These are phyloP conservation scores for Coemansia sp. DNA, from an alignment of 192 early-diverging fungal species.

Conservation along the genomic window DNA sequence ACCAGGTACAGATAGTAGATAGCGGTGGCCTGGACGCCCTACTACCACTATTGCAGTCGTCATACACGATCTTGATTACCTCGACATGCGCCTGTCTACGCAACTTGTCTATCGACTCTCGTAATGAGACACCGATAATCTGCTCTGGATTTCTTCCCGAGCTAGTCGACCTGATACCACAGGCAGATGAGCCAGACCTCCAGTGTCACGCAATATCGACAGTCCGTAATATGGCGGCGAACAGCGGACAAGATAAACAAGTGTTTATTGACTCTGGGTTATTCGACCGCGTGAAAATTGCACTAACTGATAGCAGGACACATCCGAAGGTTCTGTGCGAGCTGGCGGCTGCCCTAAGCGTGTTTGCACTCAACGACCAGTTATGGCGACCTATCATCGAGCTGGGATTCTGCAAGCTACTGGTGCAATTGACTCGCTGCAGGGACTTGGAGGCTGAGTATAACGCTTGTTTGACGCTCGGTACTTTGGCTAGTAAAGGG, in stretches of 20 bases:
- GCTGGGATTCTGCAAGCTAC: conserved; percentile 18
- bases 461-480: conserved; percentile 33
- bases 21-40: conserved; percentile 67
- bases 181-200: conserved; percentile 23
- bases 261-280: conserved; percentile 25
- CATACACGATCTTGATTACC: conserved; percentile 61
- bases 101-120: conserved; percentile 84
- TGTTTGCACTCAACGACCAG: conserved; percentile 29
- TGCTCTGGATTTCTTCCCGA: conserved; percentile 68
- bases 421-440: conserved; percentile 18
- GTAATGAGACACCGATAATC: conserved; percentile 80
- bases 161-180: conserved; percentile 19
- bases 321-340: conserved; percentile 16
- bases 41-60: conserved; percentile 63
- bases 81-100: conserved; percentile 83
- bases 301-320: conserved; percentile 2
- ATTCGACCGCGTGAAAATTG: conserved; percentile 21
- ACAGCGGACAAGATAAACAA: conserved; percentile 25
- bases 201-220: conserved; percentile 40
- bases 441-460: conserved; percentile 17
- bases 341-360: conserved; percentile 32
- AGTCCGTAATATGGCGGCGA: conserved; percentile 41
- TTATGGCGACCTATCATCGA: conserved; percentile 37
- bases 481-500: conserved; percentile 21
- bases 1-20: conserved; percentile 72